A percentile compares a stretch with the other conserved stretches of the same genome.
Evolutionary conservation across 306 rosid species (phyloP).

Genomic region (Gynostemma pentaphyllum): DNA sequence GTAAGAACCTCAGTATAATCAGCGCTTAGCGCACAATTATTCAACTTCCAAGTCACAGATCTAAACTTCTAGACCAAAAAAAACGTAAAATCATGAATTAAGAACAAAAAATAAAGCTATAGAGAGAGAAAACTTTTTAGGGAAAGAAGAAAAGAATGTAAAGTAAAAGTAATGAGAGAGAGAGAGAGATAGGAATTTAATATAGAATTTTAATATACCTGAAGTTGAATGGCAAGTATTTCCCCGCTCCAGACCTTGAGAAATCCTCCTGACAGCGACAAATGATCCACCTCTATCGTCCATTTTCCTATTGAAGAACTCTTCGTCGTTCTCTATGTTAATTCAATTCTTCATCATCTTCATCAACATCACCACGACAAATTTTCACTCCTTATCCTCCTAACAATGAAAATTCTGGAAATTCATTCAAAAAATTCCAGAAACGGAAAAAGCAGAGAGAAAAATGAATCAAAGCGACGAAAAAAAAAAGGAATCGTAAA

Average conservation of each 20-base stretch:
- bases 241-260: constrained; percentile 83
- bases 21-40: constrained; percentile 15
- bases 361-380: constrained; percentile 1
- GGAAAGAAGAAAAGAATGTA: constrained; percentile 14
- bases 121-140: constrained; percentile 8
- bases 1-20: constrained; percentile 18
- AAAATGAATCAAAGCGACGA: background rate
- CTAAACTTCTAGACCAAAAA: constrained; percentile 18
- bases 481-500: background rate
- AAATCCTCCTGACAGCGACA: constrained; percentile 93
- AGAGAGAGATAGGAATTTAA: background rate
- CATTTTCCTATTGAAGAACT: constrained; percentile 29
- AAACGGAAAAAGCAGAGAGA: constrained; percentile 1
- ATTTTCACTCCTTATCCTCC: constrained; percentile 5
- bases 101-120: background rate
- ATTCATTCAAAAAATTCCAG: constrained; percentile 3
- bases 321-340: constrained; percentile 2
- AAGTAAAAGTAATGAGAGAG: constrained; percentile 3
- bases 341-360: constrained; percentile 16
- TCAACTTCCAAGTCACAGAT: constrained; percentile 33
- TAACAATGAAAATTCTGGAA: background rate
- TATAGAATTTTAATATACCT: constrained; percentile 37
- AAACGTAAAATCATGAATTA: background rate
- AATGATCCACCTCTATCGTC: constrained; percentile 94
- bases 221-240: constrained; percentile 77